Percentiles rank a stretch among this genome's conserved stretches.
Conservation (phyloP, 805 yeast species). For the Kluyveromyces lactis region DNA sequence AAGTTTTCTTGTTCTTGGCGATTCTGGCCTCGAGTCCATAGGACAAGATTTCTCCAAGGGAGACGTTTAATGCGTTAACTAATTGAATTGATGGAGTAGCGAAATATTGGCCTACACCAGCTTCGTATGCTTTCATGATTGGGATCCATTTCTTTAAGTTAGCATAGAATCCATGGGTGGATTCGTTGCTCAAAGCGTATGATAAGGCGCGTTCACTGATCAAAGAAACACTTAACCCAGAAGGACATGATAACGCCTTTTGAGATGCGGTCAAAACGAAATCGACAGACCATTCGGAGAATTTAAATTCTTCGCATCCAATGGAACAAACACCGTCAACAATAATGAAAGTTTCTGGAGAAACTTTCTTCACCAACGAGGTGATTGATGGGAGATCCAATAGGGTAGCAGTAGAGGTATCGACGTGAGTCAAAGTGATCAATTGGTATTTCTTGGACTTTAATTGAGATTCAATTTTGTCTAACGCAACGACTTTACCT, state of each 20-base stretch:
- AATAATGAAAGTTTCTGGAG: slow-evolving; percentile 75
- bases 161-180: slow-evolving; percentile 40
- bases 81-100: slow-evolving; percentile 96
- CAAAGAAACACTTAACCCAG: slow-evolving; percentile 76
- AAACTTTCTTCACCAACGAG: slow-evolving; percentile 45
- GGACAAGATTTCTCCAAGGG: slow-evolving; percentile 63
- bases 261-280: slow-evolving; percentile 87
- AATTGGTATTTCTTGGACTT: slow-evolving; percentile 46
- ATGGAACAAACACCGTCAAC: slow-evolving; percentile 96
- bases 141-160: slow-evolving; percentile 82
- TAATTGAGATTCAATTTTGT: slow-evolving; percentile 48
- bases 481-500: slow-evolving; percentile 61
- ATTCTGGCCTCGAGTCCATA: slow-evolving; percentile 53
- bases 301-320: slow-evolving; percentile 79
- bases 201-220: slow-evolving; percentile 69
- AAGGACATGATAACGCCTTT: slow-evolving; percentile 91
- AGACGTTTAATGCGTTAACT: slow-evolving; percentile 68
- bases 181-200: slow-evolving; percentile 41
- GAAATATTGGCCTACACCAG: slow-evolving; percentile 65
- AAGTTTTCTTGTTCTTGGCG: slow-evolving; percentile 51
- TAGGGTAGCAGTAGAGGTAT: slow-evolving; percentile 93
- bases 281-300: slow-evolving; percentile 86
- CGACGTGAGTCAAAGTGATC: slow-evolving; percentile 88
- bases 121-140: slow-evolving; percentile 77
- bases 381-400: slow-evolving; percentile 60